Base-by-base conservation (phyloP, 169 alveolate genomes). In the Neospora caninum region DNA sequence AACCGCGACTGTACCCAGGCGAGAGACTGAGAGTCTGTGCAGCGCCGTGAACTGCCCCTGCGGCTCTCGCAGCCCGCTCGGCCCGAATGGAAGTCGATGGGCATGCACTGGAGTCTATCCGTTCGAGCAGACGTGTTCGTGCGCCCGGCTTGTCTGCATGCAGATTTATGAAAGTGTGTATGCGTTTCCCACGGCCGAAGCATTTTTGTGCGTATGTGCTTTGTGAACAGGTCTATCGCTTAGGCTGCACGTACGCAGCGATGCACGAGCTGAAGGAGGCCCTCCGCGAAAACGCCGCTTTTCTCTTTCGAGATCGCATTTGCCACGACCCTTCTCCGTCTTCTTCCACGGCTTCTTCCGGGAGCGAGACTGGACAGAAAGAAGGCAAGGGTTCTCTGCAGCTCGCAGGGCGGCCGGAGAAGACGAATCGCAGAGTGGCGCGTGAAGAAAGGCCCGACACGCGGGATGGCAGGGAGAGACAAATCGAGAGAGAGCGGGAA, bases 221-320 rank as follows among this genome's bases (percentile, higher is more conserved):
- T n/a, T n/a, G 58, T 9, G 73, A 64, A 27, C 64, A 82, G 89
- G 89, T 82, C 67, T 82, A 39, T 49, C 89, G 89, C 67, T 31
- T 82, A 18, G 89, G 89, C 41, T 82, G 89, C 41, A 82, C 89
- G 64, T 82, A 82, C 38, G 67, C 89, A 25, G 89, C 89, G 0
- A 67, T 82, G 41, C 53, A 49, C 53, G 69, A 82, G 69, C 38
- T 82, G 89, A 82, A 82, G 64, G 36, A 18, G 25, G 34, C 64
- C 9, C 89, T 82, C n/a, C 64, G 67, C 18, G 41, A 82, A 67
- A 82, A 20, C 67, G 69, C 41, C 89, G n/a, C 89, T 29, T 38
- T 25, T 42, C 25, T 13, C 92, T 45, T 29, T 36, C 38, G 42
- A 10, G 43, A 18, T 45, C 58, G 58, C 13, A 18, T 38, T 36